Percentiles rank a stretch among this genome's conserved stretches.
phyloP scores from a whole-genome alignment of 305 asterid species.

The Fraxinus floribunda region DNA sequence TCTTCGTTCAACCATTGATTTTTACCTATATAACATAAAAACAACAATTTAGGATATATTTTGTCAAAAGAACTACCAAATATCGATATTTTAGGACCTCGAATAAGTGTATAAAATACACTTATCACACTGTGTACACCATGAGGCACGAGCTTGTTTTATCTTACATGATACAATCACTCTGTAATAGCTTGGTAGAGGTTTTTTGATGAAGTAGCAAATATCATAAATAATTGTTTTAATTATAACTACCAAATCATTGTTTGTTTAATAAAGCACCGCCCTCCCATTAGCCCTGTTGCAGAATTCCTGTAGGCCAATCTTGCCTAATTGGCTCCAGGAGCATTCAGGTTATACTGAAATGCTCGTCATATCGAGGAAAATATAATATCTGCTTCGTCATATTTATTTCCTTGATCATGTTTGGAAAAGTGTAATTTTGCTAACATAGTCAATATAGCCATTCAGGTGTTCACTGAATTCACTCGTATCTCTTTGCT shows the following conservation, averaged over 20 bases:
- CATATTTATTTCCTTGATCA: not conserved
- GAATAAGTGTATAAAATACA: no score
- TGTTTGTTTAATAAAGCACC: not conserved
- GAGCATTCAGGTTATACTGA: not conserved
- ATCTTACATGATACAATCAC: not conserved
- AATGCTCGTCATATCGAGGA: not conserved
- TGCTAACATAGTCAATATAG: not conserved
- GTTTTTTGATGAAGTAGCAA: not conserved
- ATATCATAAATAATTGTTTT: slow-evolving; percentile 5
- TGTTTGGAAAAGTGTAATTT: not conserved
- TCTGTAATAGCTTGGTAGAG: not conserved
- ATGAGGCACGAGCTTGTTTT: not conserved
- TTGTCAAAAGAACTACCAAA: no score
- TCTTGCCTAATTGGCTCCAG: slow-evolving; percentile 1
- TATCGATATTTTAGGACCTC: no score
- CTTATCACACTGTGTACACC: not conserved
- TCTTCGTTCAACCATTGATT: no score
- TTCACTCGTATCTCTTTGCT: slow-evolving; percentile 7
- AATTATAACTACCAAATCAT: not conserved
- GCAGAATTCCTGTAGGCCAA: not conserved
- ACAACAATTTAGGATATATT: no score
- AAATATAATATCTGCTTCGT: not conserved
- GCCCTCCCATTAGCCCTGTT: not conserved
- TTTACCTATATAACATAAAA: no score
- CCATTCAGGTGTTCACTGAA: not conserved